phyloP scores from a whole-genome alignment of 2,329 filamentous ascomycete species.

The Penicillium sp. region DNA sequence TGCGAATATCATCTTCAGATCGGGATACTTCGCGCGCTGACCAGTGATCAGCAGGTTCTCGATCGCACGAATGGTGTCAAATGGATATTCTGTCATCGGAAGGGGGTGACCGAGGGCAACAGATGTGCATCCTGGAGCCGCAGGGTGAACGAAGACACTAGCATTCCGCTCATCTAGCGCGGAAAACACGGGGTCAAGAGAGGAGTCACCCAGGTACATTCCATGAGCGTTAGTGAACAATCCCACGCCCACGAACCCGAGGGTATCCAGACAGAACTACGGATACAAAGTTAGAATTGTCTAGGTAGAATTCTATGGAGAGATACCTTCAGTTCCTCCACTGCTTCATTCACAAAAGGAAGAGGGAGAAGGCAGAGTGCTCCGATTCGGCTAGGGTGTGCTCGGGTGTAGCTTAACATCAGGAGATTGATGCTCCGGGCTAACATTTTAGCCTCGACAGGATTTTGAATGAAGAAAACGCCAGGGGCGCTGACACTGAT shows the following conservation, averaged over 20 bases:
- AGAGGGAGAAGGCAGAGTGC: slow-evolving; percentile 16
- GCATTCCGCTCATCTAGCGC: slow-evolving; percentile 5
- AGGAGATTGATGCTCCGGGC: slow-evolving; percentile 9
- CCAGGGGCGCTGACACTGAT: slow-evolving; percentile 12
- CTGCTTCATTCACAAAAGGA: slow-evolving; percentile 5
- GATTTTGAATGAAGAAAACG: slow-evolving; percentile 7
- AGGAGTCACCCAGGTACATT: slow-evolving; percentile 2
- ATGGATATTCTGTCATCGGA: slow-evolving; percentile 32
- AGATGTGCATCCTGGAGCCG: slow-evolving; percentile 10
- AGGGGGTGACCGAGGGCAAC: slow-evolving; percentile 11
- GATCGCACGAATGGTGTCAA: slow-evolving; percentile 31
- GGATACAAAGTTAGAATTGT: background rate
- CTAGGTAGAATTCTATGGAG: background rate
- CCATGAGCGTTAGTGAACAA: slow-evolving; percentile 11
- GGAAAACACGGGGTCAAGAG: slow-evolving; percentile 5
- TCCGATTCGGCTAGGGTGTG: slow-evolving; percentile 9
- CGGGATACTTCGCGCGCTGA: slow-evolving; percentile 21
- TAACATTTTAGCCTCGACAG: slow-evolving; percentile 6
- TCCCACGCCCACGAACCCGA: slow-evolving; percentile 9
- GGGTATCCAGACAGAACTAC: slow-evolving; percentile 7
- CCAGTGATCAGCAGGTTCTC: slow-evolving; percentile 26
- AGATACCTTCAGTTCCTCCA: slow-evolving; percentile 7
- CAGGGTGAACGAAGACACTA: slow-evolving; percentile 10
- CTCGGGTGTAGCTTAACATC: slow-evolving; percentile 7
- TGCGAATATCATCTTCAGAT: slow-evolving; percentile 27